These are phyloP conservation scores for Coniochaeta sp. DNA, from an alignment of 2,329 filamentous ascomycete species.

Conservation along the genomic window DNA sequence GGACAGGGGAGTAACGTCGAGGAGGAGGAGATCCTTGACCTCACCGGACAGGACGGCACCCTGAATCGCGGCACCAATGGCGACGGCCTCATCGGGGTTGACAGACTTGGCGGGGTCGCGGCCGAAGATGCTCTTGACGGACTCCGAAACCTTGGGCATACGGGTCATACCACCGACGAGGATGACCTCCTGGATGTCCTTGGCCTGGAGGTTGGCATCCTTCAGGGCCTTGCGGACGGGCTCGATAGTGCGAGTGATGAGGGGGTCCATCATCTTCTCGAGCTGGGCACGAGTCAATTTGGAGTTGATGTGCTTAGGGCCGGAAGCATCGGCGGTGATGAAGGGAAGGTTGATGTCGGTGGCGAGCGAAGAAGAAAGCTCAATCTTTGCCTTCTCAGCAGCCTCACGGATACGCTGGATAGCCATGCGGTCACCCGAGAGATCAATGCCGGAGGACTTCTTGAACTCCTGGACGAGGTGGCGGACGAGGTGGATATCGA, in stretches of 20 bases:
- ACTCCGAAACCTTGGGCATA: conserved; percentile 97
- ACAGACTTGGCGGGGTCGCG: conserved; percentile 96
- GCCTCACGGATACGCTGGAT: conserved; percentile 99
- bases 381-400: conserved; percentile 98
- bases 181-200: conserved; percentile 96
- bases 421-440: conserved; percentile 90
- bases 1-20: conserved; percentile 92
- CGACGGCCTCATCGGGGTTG: conserved; percentile 97
- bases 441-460: conserved; percentile 87
- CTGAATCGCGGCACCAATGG: conserved; percentile 95
- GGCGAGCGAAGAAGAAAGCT: conserved; percentile 88
- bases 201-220: conserved; percentile 84
- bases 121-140: conserved; percentile 93
- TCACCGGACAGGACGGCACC: conserved; percentile 94
- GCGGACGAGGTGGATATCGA: conserved; percentile 90
- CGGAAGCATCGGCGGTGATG: conserved; percentile 92
- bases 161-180: conserved; percentile 98
- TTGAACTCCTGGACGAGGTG: conserved; percentile 94
- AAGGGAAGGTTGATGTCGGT: conserved; percentile 98
- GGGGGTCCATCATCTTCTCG: conserved; percentile 83
- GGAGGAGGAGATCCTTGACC: conserved; percentile 89
- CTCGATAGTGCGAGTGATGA: conserved; percentile 80
- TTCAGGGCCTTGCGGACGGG: conserved; percentile 95
- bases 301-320: conserved; percentile 96
- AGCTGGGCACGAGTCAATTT: conserved; percentile 92